Conservation (phyloP, 192 early-diverging fungal species). For the Thamnidium elegans region DNA sequence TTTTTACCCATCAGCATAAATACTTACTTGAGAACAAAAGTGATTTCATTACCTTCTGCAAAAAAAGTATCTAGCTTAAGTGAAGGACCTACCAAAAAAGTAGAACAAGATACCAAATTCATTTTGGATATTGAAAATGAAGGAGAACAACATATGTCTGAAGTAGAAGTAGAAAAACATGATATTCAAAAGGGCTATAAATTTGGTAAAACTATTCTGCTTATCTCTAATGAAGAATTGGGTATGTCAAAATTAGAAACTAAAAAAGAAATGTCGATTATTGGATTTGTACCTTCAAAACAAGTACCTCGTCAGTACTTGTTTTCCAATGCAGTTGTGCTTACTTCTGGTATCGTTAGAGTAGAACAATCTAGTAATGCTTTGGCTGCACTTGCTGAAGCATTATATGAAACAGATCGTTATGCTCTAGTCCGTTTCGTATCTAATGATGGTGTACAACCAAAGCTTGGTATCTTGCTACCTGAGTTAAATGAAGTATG, state of each 20-base stretch:
- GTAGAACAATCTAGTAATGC: conserved; percentile 26
- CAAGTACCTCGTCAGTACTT: conserved; percentile 53
- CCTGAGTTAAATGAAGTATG: conserved; percentile 43
- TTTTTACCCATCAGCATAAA: too few relatives aligned
- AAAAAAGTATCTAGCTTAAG: too few relatives aligned
- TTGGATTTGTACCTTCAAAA: conserved; percentile 54
- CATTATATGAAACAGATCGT: conserved; percentile 46
- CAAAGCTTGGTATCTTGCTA: conserved; percentile 62
- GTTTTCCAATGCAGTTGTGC: conserved; percentile 49
- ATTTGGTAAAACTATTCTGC: conserved; percentile 68
- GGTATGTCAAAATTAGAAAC: conserved; percentile 57
- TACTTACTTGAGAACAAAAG: too few relatives aligned
- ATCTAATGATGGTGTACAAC: conserved; percentile 40
- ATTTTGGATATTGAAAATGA: not conserved
- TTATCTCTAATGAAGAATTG: conserved; percentile 58
- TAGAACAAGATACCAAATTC: too few relatives aligned
- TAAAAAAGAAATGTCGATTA: conserved; percentile 53
- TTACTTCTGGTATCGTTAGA: conserved; percentile 48
- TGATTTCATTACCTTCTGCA: too few relatives aligned
- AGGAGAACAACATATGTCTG: not conserved
- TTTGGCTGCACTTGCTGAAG: conserved; percentile 53
- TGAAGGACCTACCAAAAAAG: too few relatives aligned
- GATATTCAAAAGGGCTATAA: conserved; percentile 63
- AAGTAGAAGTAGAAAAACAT: conserved; percentile 25
- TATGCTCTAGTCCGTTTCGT: conserved; percentile 66